Base-by-base conservation (phyloP, 805 yeast genomes). In the Zygoascus bituminiphila region DNA sequence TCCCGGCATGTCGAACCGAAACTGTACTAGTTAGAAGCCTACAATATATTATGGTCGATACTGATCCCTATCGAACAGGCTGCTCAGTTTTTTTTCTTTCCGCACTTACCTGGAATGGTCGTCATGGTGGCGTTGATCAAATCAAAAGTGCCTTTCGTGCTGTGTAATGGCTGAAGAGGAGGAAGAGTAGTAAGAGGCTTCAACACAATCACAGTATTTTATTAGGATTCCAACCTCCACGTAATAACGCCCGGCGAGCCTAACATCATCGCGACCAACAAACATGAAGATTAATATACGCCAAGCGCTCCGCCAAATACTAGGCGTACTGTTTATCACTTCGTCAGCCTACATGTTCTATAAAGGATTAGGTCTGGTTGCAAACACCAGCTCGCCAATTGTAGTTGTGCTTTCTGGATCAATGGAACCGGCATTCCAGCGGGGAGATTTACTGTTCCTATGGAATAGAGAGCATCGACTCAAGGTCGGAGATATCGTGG, bases 351-450 rank as follows among this genome's bases (percentile, higher is more conserved):
- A 80, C 66, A 84, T 93, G 77, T 78, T 87, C 51, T 93, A 97
- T 95, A 88, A 87, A 62, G 77, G 85, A 0, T 71, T 91, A 14
- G 79, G 88, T 1, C 70, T 91, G 3, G 71, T 81, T 1, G 75
- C 96, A 9, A 80, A 87, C 66, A 81, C 96, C 0, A 82, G 86
- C 52, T 86, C 97, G 1, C 98, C 98, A 19, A 79, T 93, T 21
- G 98, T 93, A 19, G 98, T 93, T 24, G 98, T 93, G 8, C 76
- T 93, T 44, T 88, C 98, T 1, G 98, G 98, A 5, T 91, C 98
- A 1, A 93, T 93, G 98, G 98, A 93, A 65, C 98, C 98, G 1
- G 98, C 98, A 1, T 93, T 93, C 75, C 97, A 93, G 68, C 78
- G 98, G 68, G 98, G 98, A 45, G 98, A 93, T 63, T 82, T 93